Evolutionary conservation across 768 basidiomycete genomes (phyloP), one percentile per base, ranked within the genome.

Genomic region (Hypholoma fasciculare): DNA sequence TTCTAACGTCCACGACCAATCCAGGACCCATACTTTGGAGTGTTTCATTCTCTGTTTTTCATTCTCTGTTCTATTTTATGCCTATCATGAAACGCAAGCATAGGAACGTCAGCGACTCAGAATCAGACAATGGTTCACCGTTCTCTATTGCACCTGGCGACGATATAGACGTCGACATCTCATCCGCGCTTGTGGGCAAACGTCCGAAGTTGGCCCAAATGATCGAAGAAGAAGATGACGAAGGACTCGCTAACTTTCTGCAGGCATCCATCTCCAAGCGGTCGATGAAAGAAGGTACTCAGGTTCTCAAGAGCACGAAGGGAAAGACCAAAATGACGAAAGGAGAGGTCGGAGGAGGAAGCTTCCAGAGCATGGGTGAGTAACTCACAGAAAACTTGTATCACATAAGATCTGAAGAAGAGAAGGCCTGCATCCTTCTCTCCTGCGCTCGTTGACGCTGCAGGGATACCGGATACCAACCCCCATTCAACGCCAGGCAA

Each of bases 391-490:
- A 27, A 42, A n/a, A 14, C 7, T 19, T 36, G 30, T 47, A 38
- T n/a, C 9, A 23, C 12, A 38, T 11, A 19, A 14, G 26, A 47
- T 39, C 37, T 23, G 34, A 16, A 20, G 42, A 30, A 20, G 11
- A n/a, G 49, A 19, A 96, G 94, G 92, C 57, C 83, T 98, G 8
- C 85, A 90, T 61, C 93, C 94, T 0, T 85, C 85, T 26, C 76
- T 98, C 1, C 81, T 98, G 19, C 87, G 93, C 51, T 89, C 94
- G 2, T 76, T 98, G 39, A 89, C 90, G 2, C 79, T 96, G n/a
- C 89, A 96, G 67, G 96, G 96, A 16, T 98, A 93, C 73, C 89
- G 92, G 37, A 90, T 88, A 44, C 97, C 97, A 13, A 99, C 97
- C 0, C 97, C 97, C 0, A 98, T 99, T 50, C 97, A 99, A 72